Evolutionary conservation across 129 eudicot genomes (phyloP), one percentile per base, ranked within the genome.

Genomic region (Escallonia herrerae): DNA sequence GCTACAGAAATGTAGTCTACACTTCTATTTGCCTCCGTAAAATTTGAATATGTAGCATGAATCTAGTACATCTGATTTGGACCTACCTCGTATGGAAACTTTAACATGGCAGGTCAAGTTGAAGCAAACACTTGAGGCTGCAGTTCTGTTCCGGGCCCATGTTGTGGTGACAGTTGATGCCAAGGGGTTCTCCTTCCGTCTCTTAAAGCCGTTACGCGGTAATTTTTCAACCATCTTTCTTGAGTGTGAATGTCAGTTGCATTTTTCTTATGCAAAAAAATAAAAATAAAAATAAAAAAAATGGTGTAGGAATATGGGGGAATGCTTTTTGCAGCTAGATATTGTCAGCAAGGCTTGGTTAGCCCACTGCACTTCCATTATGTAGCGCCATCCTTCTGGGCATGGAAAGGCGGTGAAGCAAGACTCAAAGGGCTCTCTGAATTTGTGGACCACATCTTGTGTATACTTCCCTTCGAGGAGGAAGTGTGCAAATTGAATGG

Each of bases 311-410:
- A 87, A 79, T 55, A 48, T 71, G 63, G 78, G 78, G 81, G 65
- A 73, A 76, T 82, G 64, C 75, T 74, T 91, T 84, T 81, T 83
- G 95, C 96, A 91, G 97, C 82, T 83, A 81, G 74, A 66, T 87
- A 71, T 79, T 69, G 68, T 52, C 73, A 45, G 72, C 84, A 79
- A 62, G 83, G 78, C 63, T 13, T 74, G 56, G 68, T 46, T 55
- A 50, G 76, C 43, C 95, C 96, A 51, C 72, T 60, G 48, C 96
- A 88, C 76, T 93, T 93, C 73, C 96, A 93, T 68, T 93, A 93
- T 46, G 98, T 93, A 65, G 95, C 96, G 59, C 98, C 96, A 41
- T 93, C 98, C 47, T 93, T 88, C 65, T 93, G 98, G 96, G 96
- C 98, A 40, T 93, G 98, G 98, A 88, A 79, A 81, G 98, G 98